Evolutionary conservation across 352 stramenopile genomes (phyloP), one percentile per base, ranked within the genome.

Genomic region (Globisporangium rhizosaccharum): DNA sequence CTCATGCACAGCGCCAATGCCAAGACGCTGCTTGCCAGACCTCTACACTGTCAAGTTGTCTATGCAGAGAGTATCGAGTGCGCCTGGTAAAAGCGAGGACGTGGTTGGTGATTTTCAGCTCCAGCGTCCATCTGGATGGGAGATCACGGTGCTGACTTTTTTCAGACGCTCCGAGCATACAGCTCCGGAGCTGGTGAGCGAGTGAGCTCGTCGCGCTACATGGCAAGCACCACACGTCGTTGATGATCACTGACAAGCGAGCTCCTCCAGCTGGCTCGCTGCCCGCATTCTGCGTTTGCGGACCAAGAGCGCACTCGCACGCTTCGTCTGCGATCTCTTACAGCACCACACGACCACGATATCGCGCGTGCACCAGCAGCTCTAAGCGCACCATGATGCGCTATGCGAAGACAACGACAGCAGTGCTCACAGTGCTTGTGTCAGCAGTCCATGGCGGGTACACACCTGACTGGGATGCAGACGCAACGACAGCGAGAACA

Each of bases 401-500:
- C 6, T 48, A 18, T 2, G 14, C 17, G 2, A 48, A 14, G 45
- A 54, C 28, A 33, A 28, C 30, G 8, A 18, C 26, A 8, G 36
- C 46, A 26, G 55, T 26, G 20, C 47, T 53, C 5, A 10, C 52
- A 37, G 12, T 61, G 20, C 46, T 47, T 3, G 26, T 25, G 25
- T 30, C 53, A 14, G 26, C n/a, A 11, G 48, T 20, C 11, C 33
- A 37, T 25, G 55, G 45, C 17, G 45, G 14, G 2, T 61, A 61
- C 33, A 11, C 17, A 14, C 25, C 39, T 0, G 55, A 61, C 55
- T 61, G 55, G 55, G 55, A 61, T 46, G 42, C 14, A n/a, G 42
- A 48, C 42, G 5, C 42, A 25, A 23, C 42, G 15, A 4, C 15
- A 53, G 30, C 45, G 30, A 15, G 8, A 20, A 8, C 2, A 14